Percentiles rank a stretch among this genome's conserved stretches.
Evolutionary conservation across 768 basidiomycete species (phyloP).

Genomic region (Macrolepiota dolichaula): DNA sequence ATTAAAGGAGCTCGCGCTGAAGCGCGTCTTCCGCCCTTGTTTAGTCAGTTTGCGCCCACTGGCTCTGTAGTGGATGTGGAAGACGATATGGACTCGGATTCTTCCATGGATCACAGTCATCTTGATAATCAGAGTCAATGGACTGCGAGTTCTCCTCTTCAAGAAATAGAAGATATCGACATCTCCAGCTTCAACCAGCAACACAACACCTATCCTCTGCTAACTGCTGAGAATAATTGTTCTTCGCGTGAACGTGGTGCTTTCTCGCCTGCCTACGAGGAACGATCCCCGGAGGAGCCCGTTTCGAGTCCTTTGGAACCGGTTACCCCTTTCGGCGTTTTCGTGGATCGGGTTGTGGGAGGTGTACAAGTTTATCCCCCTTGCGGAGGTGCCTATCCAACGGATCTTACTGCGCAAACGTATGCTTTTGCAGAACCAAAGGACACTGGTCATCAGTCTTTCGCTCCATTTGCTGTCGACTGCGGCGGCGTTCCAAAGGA

Average conservation of each 20-base stretch:
- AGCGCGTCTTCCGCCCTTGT: constrained; percentile 79
- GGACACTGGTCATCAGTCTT: constrained; percentile 10
- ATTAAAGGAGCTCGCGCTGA: constrained; percentile 86
- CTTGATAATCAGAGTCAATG: constrained; percentile 36
- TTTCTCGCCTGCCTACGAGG: constrained; percentile 64
- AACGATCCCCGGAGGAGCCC: constrained; percentile 59
- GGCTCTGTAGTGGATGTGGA: constrained; percentile 20
- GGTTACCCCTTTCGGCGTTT: constrained; percentile 74
- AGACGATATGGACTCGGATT: constrained; percentile 42
- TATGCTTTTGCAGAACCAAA: neutral
- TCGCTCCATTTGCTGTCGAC: constrained; percentile 15
- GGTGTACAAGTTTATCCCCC: constrained; percentile 23
- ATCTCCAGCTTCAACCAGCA: neutral
- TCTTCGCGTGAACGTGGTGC: constrained; percentile 27
- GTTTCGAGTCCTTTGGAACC: constrained; percentile 74
- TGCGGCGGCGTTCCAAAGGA: constrained; percentile 34
- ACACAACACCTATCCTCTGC: neutral
- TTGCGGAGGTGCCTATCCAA: neutral
- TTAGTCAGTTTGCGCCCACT: constrained; percentile 14
- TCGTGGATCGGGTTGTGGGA: constrained; percentile 68
- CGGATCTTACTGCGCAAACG: constrained; percentile 1
- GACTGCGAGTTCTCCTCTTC: constrained; percentile 14
- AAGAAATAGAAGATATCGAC: constrained; percentile 12
- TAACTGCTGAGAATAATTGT: neutral
- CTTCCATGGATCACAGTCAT: constrained; percentile 29